phyloP scores from a whole-genome alignment of 2,329 filamentous ascomycete genomes.

The Lachnellula cervina region DNA sequence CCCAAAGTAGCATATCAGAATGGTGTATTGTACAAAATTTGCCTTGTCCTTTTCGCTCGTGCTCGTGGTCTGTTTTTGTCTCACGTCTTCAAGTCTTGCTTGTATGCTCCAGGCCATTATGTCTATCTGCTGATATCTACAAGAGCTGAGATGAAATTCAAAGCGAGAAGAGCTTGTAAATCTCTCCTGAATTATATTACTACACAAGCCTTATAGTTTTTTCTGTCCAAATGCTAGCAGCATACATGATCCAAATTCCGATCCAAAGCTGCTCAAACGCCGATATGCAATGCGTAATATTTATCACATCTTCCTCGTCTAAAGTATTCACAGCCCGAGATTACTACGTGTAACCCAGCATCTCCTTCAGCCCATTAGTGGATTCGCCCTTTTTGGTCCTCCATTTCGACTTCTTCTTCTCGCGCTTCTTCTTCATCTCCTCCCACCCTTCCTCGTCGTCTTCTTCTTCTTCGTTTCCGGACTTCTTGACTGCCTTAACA shows the following conservation, averaged over 20 bases:
- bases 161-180: too few species aligned
- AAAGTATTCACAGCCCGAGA: constrained; percentile 16
- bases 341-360: constrained; percentile 26
- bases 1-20: too few species aligned
- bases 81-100: too few species aligned
- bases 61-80: too few species aligned
- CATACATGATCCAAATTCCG: constrained; percentile 14
- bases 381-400: constrained; percentile 49
- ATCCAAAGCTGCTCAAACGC: constrained; percentile 25
- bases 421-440: constrained; percentile 64
- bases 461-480: constrained; percentile 48
- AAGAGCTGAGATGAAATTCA: too few species aligned
- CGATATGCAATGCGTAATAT: constrained; percentile 21
- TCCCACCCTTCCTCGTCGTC: constrained; percentile 66
- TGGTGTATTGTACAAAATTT: too few species aligned
- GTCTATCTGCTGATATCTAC: too few species aligned
- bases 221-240: constrained; percentile 1
- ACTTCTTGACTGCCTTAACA: constrained; percentile 36
- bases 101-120: too few species aligned
- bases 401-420: constrained; percentile 64
- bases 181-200: constrained; percentile 9
- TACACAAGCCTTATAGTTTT: constrained; percentile 9
- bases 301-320: constrained; percentile 11
- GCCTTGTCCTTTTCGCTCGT: too few species aligned
- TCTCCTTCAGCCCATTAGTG: constrained; percentile 28